phyloP scores from a whole-genome alignment of 23 red algal genomes.

The Agarophyton chilense region DNA sequence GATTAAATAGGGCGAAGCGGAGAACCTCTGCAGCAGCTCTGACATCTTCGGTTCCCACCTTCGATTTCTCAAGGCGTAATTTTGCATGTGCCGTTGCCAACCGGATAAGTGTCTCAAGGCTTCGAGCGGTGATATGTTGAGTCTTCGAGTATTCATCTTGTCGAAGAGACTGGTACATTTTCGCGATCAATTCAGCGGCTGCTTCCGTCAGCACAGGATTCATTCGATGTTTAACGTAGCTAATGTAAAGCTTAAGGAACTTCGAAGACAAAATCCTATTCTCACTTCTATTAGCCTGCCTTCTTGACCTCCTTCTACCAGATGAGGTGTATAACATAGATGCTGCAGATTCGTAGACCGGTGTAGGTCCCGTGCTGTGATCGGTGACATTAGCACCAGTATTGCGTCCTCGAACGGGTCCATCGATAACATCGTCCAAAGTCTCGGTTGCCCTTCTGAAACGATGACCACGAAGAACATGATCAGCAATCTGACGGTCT shows the following conservation, averaged over 20 bases:
- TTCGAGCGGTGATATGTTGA: constrained; percentile 91
- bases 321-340: constrained; percentile 19
- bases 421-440: constrained; percentile 52
- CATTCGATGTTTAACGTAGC: constrained; percentile 87
- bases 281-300: constrained; percentile 38
- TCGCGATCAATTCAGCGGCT: constrained; percentile 80
- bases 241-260: constrained; percentile 94
- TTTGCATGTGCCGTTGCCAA: constrained; percentile 98
- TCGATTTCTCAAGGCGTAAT: constrained; percentile 69
- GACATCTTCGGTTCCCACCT: constrained; percentile 79
- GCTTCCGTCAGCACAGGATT: constrained; percentile 67
- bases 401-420: constrained; percentile 16
- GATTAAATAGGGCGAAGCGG: constrained; percentile 85
- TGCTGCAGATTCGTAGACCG: constrained; percentile 71
- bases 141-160: constrained; percentile 76
- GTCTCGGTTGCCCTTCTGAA: constrained; percentile 51
- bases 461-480: constrained; percentile 91
- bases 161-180: constrained; percentile 72
- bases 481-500: constrained; percentile 86
- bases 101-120: constrained; percentile 96
- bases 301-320: constrained; percentile 4
- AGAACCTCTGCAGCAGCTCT: constrained; percentile 81
- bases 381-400: constrained; percentile 51
- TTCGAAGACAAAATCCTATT: constrained; percentile 81
- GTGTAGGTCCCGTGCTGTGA: constrained; percentile 29